Percentiles rank a stretch among this genome's conserved stretches.
These are phyloP conservation scores for Vigna angularis DNA, from an alignment of 306 rosid genomes.

Conservation along the genomic window DNA sequence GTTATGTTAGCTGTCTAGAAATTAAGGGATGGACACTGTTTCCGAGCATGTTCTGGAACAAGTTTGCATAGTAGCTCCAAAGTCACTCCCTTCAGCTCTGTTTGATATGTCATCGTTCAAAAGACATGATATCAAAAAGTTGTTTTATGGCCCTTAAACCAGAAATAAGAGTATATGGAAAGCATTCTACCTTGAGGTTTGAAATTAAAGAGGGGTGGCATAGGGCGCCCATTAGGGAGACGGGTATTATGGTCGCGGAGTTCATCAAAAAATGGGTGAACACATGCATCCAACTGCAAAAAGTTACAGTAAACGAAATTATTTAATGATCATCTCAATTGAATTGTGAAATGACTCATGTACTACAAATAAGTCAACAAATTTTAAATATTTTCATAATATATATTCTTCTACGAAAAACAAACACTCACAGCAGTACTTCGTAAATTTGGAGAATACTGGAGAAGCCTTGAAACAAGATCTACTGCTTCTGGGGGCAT, in stretches of 20 bases:
- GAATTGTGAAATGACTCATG: background rate
- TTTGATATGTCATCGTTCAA: constrained; percentile 3
- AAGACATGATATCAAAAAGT: background rate
- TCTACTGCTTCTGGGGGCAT: constrained; percentile 24
- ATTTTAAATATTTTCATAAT: background rate
- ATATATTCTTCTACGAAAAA: background rate
- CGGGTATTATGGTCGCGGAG: constrained; percentile 70
- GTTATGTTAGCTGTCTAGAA: constrained; percentile 35
- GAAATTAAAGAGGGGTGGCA: constrained; percentile 77
- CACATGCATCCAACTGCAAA: constrained; percentile 62
- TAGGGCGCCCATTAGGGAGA: constrained; percentile 67
- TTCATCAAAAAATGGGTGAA: constrained; percentile 72
- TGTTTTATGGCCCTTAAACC: background rate
- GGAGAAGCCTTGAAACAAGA: constrained; percentile 67
- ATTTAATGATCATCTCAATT: background rate
- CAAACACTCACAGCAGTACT: constrained; percentile 64
- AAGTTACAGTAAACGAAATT: background rate
- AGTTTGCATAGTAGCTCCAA: constrained; percentile 63
- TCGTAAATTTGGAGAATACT: constrained; percentile 72
- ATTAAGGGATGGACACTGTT: constrained; percentile 64
- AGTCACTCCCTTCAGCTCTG: constrained; percentile 72
- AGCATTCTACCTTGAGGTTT: constrained; percentile 65
- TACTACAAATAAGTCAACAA: background rate
- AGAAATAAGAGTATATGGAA: background rate
- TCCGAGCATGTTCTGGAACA: constrained; percentile 70